Evolutionary conservation across 2,329 filamentous ascomycete species (phyloP), one percentile per base, ranked within the genome.

Genomic region (Colletotrichum sansevieriae): DNA sequence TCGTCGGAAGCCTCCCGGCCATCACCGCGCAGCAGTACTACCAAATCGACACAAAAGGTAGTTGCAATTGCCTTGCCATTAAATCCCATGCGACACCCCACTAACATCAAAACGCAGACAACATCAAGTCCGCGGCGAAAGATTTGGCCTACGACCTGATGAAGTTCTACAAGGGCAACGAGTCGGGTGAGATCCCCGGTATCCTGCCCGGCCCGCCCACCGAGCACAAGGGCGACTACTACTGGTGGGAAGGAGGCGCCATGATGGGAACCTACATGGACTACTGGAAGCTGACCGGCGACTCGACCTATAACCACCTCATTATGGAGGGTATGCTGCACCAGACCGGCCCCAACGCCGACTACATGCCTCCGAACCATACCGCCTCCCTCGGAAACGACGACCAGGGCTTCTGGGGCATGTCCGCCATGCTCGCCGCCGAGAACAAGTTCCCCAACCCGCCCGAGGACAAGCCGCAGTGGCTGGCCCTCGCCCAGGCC

Each of bases 161-260:
- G 76, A 73, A 79, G 13, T 83, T 83, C 73, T 88, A 87, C 76
- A 78, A 82, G 43, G 85, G 85, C 65, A 85, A 87, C 72, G 73
- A 81, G 66, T 78, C 83, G 1, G 86, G 86, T 62, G 78, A 82
- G 74, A 85, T 83, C 15, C 86, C 87, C 8, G 87, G 87, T 39
- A 88, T 88, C 72, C 77, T 89, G 11, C 86, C 87, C 1, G 87
- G 86, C 0, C 87, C 87, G 62, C 87, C 87, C 72, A 75, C 76
- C 1, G 75, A 75, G 37, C 71, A 76, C 74, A 72, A 78, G 71
- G 86, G 86, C 71, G 83, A 86, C 70, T 91, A 91, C 76, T 92
- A 92, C 82, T 93, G 91, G 91, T 93, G 91, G 91, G 88, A 93
- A 76, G 88, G 88, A 5, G 88, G 89, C 60, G 88, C 89, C 13